Percentiles rank a stretch among this genome's conserved stretches.
Evolutionary conservation across 1,139 yeast species (phyloP).

Genomic region (Ogataea hybrid): DNA sequence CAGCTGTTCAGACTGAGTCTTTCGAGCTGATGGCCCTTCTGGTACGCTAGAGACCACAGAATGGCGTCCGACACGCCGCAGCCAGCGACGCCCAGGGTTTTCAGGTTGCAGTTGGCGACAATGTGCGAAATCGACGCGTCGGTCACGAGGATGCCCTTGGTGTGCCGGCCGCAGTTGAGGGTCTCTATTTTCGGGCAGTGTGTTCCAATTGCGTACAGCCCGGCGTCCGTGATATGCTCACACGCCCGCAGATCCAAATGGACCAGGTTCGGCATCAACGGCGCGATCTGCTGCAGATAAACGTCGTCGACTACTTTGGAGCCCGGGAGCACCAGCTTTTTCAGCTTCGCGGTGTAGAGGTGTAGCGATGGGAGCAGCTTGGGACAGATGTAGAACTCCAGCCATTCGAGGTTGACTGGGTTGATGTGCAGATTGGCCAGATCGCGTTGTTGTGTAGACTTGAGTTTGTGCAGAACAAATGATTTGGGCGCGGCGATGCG

Average conservation of each 20-base stretch:
- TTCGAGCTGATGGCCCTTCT: slow-evolving; percentile 54
- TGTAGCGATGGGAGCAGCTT: slow-evolving; percentile 52
- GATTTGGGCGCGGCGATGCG: slow-evolving; percentile 28
- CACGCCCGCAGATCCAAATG: slow-evolving; percentile 83
- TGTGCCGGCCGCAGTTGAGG: slow-evolving; percentile 79
- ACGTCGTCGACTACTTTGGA: slow-evolving; percentile 62
- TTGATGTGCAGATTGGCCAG: slow-evolving; percentile 38
- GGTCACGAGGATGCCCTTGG: slow-evolving; percentile 65
- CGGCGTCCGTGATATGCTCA: slow-evolving; percentile 71
- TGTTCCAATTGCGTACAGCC: slow-evolving; percentile 63
- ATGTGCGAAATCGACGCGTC: slow-evolving; percentile 64
- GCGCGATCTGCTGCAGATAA: slow-evolving; percentile 50
- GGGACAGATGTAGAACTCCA: slow-evolving; percentile 87
- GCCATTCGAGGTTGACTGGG: slow-evolving; percentile 54
- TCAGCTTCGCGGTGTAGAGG: slow-evolving; percentile 45
- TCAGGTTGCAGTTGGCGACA: slow-evolving; percentile 51
- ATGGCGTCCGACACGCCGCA: slow-evolving; percentile 74
- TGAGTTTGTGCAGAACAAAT: slow-evolving; percentile 51
- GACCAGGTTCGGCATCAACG: slow-evolving; percentile 57
- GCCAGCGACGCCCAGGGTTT: slow-evolving; percentile 87
- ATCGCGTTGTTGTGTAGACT: slow-evolving; percentile 41
- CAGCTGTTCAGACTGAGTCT: slow-evolving; percentile 82
- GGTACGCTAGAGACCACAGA: slow-evolving; percentile 74
- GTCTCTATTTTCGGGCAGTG: slow-evolving; percentile 53
- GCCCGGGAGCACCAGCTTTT: slow-evolving; percentile 72